phyloP scores from a whole-genome alignment of 2,329 filamentous ascomycete genomes.

The Polychaeton citri region DNA sequence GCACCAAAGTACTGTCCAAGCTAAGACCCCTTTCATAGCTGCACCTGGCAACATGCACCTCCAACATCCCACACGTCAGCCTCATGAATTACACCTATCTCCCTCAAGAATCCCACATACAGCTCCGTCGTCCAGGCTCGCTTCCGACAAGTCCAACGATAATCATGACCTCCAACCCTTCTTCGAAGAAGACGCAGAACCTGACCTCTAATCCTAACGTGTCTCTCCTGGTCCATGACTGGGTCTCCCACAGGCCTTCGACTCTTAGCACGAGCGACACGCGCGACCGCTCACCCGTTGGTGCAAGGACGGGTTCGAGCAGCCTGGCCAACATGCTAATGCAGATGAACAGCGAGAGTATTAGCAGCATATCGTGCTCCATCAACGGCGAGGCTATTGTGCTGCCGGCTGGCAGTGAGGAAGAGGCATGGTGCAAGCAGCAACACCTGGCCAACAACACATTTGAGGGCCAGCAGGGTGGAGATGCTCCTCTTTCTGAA shows the following conservation, averaged over 20 bases:
- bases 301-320: conserved; percentile 48
- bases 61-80: conserved; percentile 77
- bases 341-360: conserved; percentile 78
- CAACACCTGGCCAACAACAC: conserved; percentile 87
- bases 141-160: conserved; percentile 43
- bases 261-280: conserved; percentile 39
- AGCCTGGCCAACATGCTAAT: conserved; percentile 72
- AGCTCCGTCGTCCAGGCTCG: conserved; percentile 38
- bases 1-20: conserved; percentile 1
- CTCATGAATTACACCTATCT: conserved; percentile 99
- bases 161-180: conserved; percentile 79
- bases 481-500: conserved; percentile 14
- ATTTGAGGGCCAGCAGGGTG: conserved; percentile 13
- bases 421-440: conserved; percentile 73
- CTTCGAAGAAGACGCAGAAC: conserved; percentile 69
- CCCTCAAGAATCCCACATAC: conserved; percentile 45
- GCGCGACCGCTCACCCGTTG: conserved; percentile 26
- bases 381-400: conserved; percentile 80
- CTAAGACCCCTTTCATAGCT: conserved; percentile 44
- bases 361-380: conserved; percentile 81
- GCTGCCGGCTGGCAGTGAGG: conserved; percentile 57
- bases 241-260: conserved; percentile 84
- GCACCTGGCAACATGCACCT: conserved; percentile 80
- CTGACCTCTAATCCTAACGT: conserved; percentile 74
- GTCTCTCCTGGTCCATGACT: conserved; percentile 92